Evolutionary conservation across 225 moss, liverwort and hornwort species (phyloP).

Genomic region (Neckera pumila): DNA sequence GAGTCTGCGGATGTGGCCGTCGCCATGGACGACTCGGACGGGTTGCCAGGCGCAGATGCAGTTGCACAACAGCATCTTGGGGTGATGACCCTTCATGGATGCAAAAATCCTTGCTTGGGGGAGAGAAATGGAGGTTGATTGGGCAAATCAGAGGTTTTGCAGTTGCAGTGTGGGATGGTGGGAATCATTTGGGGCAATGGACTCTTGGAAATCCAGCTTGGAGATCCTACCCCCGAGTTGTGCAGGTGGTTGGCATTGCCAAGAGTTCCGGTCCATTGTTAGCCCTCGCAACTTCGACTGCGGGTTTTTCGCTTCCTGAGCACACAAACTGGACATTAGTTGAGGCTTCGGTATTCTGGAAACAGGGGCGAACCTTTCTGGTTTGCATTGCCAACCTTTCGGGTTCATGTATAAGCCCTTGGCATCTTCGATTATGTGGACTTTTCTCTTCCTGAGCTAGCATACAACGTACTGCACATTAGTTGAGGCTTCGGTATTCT

Average conservation of each 20-base stretch:
- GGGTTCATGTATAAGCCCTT: background rate
- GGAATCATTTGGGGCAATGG: background rate
- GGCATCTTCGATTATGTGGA: background rate
- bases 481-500: background rate
- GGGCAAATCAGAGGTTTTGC: background rate
- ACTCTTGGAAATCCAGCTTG: background rate
- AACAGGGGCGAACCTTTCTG: background rate
- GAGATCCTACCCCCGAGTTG: background rate
- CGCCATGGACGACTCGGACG: conserved; percentile 62
- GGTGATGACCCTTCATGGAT: background rate
- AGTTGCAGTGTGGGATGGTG: background rate
- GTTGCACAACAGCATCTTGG: conserved; percentile 16
- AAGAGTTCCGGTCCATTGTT: background rate
- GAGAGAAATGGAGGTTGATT: background rate
- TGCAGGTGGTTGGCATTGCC: background rate
- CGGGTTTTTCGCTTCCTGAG: background rate
- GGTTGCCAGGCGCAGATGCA: conserved; percentile 46
- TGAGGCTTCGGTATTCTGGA: background rate
- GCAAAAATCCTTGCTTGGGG: background rate
- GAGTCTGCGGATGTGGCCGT: conserved; percentile 55
- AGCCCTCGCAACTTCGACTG: background rate
- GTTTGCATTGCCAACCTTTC: background rate
- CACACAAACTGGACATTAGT: background rate
- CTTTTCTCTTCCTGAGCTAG: background rate
- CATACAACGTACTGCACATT: background rate